Percentiles rank a stretch among this genome's conserved stretches.
phyloP scores from a whole-genome alignment of 2,329 filamentous ascomycete species.

The Ophiostoma perfectum region DNA sequence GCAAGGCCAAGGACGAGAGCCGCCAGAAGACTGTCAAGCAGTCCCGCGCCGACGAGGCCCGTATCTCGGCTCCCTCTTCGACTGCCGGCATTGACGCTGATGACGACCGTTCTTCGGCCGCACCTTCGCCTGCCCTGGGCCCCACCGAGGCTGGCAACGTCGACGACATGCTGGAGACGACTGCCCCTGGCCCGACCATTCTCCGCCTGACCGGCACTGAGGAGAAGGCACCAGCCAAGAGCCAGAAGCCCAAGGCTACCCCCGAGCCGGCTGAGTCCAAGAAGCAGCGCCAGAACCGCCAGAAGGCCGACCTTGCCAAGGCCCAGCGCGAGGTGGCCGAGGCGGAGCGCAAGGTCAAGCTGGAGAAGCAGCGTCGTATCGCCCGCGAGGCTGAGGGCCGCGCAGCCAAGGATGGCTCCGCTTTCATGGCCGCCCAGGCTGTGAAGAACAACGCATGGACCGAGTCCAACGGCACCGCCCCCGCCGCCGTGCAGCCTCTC shows the following conservation, averaged over 20 bases:
- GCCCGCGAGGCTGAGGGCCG: slow-evolving; percentile 79
- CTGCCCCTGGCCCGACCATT: slow-evolving; percentile 62
- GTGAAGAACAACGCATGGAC: slow-evolving; percentile 39
- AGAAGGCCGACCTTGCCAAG: slow-evolving; percentile 80
- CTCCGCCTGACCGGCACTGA: slow-evolving; percentile 68
- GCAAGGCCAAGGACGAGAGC: slow-evolving; percentile 55
- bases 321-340: slow-evolving; percentile 70
- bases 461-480: slow-evolving; percentile 30
- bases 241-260: slow-evolving; percentile 49
- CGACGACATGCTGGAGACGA: slow-evolving; percentile 84
- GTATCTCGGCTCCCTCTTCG: slow-evolving; percentile 60
- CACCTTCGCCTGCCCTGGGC: slow-evolving; percentile 57
- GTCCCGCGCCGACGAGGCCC: slow-evolving; percentile 52
- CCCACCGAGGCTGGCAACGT: slow-evolving; percentile 63
- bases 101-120: slow-evolving; percentile 69
- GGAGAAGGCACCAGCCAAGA: slow-evolving; percentile 46
- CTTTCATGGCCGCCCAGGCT: slow-evolving; percentile 44
- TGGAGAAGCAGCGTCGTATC: slow-evolving; percentile 77
- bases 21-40: slow-evolving; percentile 66
- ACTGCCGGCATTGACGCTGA: slow-evolving; percentile 70
- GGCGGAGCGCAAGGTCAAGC: slow-evolving; percentile 65
- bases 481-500: slow-evolving; percentile 45
- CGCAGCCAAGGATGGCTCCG: slow-evolving; percentile 72
- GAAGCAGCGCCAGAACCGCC: slow-evolving; percentile 90
- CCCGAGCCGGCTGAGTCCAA: slow-evolving; percentile 72